Evolutionary conservation across 2,329 filamentous ascomycete species (phyloP).

Genomic region (Sclerotinia trifoliorum): DNA sequence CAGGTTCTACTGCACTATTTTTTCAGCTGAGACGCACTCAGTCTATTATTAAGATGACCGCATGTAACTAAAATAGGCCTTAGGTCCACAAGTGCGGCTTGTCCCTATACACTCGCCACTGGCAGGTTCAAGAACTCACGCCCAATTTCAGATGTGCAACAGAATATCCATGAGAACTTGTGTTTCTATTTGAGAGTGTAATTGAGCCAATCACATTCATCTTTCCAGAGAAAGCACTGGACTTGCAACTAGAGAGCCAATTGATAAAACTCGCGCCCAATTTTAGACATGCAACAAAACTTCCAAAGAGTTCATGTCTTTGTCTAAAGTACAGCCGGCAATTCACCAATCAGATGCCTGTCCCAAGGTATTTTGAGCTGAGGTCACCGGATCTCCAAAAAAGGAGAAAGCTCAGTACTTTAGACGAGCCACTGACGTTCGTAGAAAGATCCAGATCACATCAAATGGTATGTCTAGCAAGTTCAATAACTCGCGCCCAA

Average conservation of each 20-base stretch:
- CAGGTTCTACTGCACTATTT: not conserved
- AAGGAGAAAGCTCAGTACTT: not conserved
- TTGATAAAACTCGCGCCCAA: not conserved
- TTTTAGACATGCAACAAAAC: slow-evolving; percentile 2
- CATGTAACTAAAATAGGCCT: not conserved
- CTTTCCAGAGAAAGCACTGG: not conserved
- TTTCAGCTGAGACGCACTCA: not conserved
- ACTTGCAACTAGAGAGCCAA: fast-evolving
- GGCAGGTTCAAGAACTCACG: not conserved
- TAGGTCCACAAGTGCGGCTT: not conserved
- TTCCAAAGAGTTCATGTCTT: fast-evolving
- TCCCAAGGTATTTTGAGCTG: fast-evolving
- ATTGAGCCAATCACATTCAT: not conserved
- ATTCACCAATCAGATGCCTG: not conserved
- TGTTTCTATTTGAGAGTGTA: fast-evolving
- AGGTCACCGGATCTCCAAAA: no score
- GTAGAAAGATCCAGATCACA: not conserved
- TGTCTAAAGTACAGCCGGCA: not conserved
- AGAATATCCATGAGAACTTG: not conserved
- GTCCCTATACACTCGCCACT: not conserved
- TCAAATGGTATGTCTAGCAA: not conserved
- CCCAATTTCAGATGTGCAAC: slow-evolving; percentile 1
- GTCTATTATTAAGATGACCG: not conserved
- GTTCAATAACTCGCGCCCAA: not conserved
- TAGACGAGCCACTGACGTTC: not conserved